Evolutionary conservation across 2,329 filamentous ascomycete genomes (phyloP), one percentile per base, ranked within the genome.

Genomic region (Venturia asperata): DNA sequence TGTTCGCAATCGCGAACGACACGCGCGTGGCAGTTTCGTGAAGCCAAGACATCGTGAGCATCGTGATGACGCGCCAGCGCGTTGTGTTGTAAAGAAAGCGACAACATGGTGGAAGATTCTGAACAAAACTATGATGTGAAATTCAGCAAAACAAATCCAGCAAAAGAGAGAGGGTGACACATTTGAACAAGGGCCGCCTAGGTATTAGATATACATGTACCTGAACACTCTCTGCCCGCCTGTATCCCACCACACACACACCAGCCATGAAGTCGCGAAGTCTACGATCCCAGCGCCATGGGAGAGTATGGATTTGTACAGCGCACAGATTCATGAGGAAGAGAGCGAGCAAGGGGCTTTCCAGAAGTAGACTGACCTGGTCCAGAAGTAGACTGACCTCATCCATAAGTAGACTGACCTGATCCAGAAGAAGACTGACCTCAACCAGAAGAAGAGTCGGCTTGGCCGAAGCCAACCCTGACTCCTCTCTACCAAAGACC

Each of bases 281-380:
- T 37, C 15, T 6, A 27, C 52, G 19, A 58, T 58, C 24, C 52
- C 52, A 58, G 52, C 52, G 52, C 52, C 52, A 37, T 58, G 52
- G 52, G 52, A 37, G 30, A 58, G 52, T 34, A n/a, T 34, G 15
- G 13, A n/a, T 58, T 27, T 37, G 30, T 15, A 37, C 15, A 6
- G 10, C 17, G 15, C 52, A 37, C 6, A 9, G 27, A 19, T n/a
- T 5, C 52, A 19, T 37, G 52, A 58, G 27, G 52, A 37, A 7
- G 52, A 9, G 7, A 34, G 19, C 6, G 49, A 34, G 19, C 52
- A 4, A 58, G 52, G 52, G 19, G 17, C 30, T 37, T 58, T 37
- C 52, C 30, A 27, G 5, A 58, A 13, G 52, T 37, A 17, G 52
- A 19, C 15, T 37, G 17, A 9, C 30, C 52, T 5, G 6, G 17